These are phyloP conservation scores for Metschnikowia vanudenii DNA, from an alignment of 805 yeast genomes.

Conservation along the genomic window DNA sequence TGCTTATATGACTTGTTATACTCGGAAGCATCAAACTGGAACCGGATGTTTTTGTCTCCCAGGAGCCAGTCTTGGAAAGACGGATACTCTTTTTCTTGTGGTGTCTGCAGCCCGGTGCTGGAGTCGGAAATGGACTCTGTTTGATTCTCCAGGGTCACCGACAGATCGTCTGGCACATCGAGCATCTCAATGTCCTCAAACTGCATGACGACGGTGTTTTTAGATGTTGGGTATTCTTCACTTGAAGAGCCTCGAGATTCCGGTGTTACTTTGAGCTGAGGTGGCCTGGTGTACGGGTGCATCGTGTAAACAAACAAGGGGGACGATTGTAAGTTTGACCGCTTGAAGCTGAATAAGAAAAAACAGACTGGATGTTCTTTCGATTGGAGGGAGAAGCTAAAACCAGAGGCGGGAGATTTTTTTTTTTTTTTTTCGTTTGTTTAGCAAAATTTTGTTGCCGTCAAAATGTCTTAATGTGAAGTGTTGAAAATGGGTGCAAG, in stretches of 20 bases:
- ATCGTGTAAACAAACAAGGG: not conserved
- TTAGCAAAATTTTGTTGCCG: no score
- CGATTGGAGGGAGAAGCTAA: no score
- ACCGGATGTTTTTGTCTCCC: conserved; percentile 32
- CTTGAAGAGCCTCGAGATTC: not conserved
- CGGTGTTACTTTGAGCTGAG: not conserved
- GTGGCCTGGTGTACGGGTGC: conserved; percentile 1
- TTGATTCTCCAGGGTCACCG: conserved; percentile 25
- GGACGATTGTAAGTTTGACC: no score
- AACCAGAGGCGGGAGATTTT: no score
- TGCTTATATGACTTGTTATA: conserved; percentile 35
- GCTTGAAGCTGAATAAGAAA: no score
- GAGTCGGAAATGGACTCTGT: conserved; percentile 27
- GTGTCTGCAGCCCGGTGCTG: conserved; percentile 4
- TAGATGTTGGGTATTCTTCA: not conserved
- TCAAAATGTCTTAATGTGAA: no score
- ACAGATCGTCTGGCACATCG: conserved; percentile 39
- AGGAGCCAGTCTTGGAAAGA: conserved; percentile 49
- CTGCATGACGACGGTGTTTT: conserved; percentile 12
- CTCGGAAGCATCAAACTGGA: conserved; percentile 44
- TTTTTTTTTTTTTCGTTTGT: no score
- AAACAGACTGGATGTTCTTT: no score
- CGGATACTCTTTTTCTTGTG: conserved; percentile 26
- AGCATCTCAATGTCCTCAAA: conserved; percentile 37
- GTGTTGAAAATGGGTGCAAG: no score